Evolutionary conservation across 108 stramenopile genomes (phyloP).

Genomic region (Skeletonema marinoi): DNA sequence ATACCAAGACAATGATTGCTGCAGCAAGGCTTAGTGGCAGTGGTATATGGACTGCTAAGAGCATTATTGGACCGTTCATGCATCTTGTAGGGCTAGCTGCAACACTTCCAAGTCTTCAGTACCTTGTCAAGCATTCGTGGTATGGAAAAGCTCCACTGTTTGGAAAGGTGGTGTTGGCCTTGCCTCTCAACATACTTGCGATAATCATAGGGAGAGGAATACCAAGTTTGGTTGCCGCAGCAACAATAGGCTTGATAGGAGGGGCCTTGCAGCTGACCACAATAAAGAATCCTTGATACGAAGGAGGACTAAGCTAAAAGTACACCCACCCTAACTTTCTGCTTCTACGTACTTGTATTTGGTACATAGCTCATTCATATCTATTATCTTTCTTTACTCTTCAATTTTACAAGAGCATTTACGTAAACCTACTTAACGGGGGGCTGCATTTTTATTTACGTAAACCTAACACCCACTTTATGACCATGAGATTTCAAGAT

Average conservation of each 20-base stretch:
- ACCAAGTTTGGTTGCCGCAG: constrained; percentile 58
- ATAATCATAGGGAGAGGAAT: constrained; percentile 63
- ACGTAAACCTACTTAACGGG: too few species aligned
- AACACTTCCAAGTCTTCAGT: constrained; percentile 56
- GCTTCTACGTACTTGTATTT: too few species aligned
- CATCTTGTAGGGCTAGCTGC: constrained; percentile 59
- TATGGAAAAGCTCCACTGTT: constrained; percentile 21
- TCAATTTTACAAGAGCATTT: too few species aligned
- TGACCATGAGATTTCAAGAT: background rate
- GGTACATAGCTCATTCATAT: too few species aligned
- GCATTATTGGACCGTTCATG: constrained; percentile 54
- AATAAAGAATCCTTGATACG: background rate
- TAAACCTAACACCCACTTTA: too few species aligned
- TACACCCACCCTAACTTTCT: too few species aligned
- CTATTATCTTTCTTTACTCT: too few species aligned
- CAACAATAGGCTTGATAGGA: constrained; percentile 54
- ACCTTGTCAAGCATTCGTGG: constrained; percentile 50
- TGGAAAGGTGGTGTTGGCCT: constrained; percentile 23
- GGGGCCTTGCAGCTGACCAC: constrained; percentile 34
- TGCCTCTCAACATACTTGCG: constrained; percentile 66
- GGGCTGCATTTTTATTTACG: too few species aligned
- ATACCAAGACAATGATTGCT: constrained; percentile 47
- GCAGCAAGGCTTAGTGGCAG: constrained; percentile 58
- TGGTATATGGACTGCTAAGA: constrained; percentile 70
- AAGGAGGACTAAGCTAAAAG: background rate